A percentile compares a stretch with the other conserved stretches of the same genome.
These are phyloP conservation scores for Margaritispora aquatica DNA, from an alignment of 495 filamentous ascomycete genomes.

Conservation along the genomic window DNA sequence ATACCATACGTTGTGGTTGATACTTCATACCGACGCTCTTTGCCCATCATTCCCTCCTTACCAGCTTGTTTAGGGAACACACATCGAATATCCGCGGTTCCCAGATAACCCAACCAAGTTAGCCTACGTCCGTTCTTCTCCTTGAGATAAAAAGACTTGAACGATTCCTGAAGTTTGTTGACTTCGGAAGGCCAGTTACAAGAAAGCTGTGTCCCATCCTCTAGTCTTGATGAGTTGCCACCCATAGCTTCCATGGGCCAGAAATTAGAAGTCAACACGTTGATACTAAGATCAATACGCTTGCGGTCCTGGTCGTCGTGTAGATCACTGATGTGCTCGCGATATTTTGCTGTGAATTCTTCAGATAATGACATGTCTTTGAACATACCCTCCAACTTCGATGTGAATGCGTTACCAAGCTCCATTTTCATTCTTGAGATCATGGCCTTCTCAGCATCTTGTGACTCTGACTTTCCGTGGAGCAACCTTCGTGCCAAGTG, in stretches of 20 bases:
- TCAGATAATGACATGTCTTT: conserved; percentile 90
- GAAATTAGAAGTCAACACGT: conserved; percentile 83
- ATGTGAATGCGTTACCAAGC: conserved; percentile 88
- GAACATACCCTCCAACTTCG: conserved; percentile 95
- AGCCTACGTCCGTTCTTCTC: conserved; percentile 82
- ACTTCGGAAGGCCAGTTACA: conserved; percentile 72
- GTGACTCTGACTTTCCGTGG: conserved; percentile 78
- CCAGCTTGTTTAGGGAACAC: conserved; percentile 61
- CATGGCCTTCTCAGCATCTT: conserved; percentile 91
- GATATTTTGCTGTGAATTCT: conserved; percentile 74
- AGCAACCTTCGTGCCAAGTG: conserved; percentile 83
- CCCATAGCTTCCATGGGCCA: conserved; percentile 90
- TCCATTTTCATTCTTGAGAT: conserved; percentile 94
- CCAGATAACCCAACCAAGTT: conserved; percentile 66
- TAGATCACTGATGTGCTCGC: conserved; percentile 56
- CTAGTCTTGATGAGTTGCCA: conserved; percentile 20
- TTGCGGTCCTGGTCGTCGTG: conserved; percentile 59
- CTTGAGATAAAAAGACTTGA: conserved; percentile 83
- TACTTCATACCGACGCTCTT: conserved; percentile 76
- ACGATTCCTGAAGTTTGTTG: conserved; percentile 71
- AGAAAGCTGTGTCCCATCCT: conserved; percentile 44
- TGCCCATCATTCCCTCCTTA: conserved; percentile 55
- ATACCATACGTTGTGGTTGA: conserved; percentile 92
- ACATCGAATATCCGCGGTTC: conserved; percentile 80
- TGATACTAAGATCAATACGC: conserved; percentile 71